Evolutionary conservation across 768 basidiomycete species (phyloP).

Genomic region (Auriculariales sp.): DNA sequence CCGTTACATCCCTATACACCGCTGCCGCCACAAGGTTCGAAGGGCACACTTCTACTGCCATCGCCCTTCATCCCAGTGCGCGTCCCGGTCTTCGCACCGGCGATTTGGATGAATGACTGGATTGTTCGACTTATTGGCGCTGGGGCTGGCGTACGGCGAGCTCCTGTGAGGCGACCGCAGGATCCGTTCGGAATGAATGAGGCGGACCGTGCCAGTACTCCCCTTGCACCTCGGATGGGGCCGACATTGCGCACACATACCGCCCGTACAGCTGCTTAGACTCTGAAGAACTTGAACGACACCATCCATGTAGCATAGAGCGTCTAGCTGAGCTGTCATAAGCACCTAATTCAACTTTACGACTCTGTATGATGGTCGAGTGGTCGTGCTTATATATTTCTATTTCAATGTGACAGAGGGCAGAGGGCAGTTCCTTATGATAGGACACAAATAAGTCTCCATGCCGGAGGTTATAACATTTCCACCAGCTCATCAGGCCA

Average conservation of each 20-base stretch:
- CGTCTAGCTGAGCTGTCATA: conserved; percentile 14
- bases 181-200: no score
- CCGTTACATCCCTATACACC: conserved; percentile 69
- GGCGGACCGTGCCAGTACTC: conserved; percentile 9
- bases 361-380: no score
- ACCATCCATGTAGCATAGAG: conserved; percentile 50
- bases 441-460: no score
- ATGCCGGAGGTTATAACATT: no score
- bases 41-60: conserved; percentile 40
- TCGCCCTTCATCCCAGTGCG: conserved; percentile 72
- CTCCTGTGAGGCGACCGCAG: no score
- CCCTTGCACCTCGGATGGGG: conserved; percentile 7
- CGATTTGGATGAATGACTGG: conserved; percentile 61
- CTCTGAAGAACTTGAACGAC: no score
- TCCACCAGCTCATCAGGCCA: no score
- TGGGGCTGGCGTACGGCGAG: conserved; percentile 19
- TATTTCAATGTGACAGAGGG: no score
- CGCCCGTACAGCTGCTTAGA: no score
- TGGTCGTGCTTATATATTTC: no score
- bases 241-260: conserved; percentile 28
- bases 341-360: no score
- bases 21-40: conserved; percentile 18
- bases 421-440: no score
- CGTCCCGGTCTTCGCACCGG: conserved; percentile 56
- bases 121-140: conserved; percentile 50